Base-by-base conservation (phyloP, 2,329 filamentous ascomycete species). In the Ceratocystis cubensis region DNA sequence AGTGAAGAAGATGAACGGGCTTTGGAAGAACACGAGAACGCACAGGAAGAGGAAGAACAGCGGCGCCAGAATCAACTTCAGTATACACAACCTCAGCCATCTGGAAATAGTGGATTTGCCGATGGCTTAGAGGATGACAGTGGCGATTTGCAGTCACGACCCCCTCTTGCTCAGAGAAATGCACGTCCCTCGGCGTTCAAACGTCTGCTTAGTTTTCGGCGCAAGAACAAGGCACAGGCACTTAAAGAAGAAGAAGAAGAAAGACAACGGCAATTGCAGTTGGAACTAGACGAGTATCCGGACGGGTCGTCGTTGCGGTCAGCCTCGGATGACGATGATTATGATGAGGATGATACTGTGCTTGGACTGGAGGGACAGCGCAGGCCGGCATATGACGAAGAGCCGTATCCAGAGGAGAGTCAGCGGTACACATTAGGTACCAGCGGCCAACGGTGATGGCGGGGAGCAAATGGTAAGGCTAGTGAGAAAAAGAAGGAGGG, bases 1-100 rank as follows among this genome's bases (percentile, higher is more conserved):
- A 80, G 83, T 1, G 76, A 77, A 64, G 76, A 78, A 3, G 75
- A 77, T n/a, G 73, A 75, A 25, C 61, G 69, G 5, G 70, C 70
- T 20, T 69, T 69, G 2, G 67, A 70, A 50, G 68, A 68, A 44
- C 57, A 70, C 44, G 67, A 70, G 56, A 59, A 67, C 8, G 65
- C 66, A 50, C 63, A 62, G 28, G 61, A 65, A 28, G 66, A 63
- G 28, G 66, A 45, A 28, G 63, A 64, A 30, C 46, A 15, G 53
- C 69, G 33, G 53, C 70, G 20, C 69, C 69, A 25, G 46, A 71
- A 61, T 69, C 68, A 10, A 68, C 67, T 28, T 70, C 71, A 41
- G 73, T 30, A 13, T 25, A 28, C 53, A 30, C 53, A 53, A n/a
- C 22, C 22, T 22, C 46, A 28, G 28, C 53, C 5, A 8, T 13